These are phyloP conservation scores for Neurospora sp. DNA, from an alignment of 495 filamentous ascomycete species.

Conservation along the genomic window DNA sequence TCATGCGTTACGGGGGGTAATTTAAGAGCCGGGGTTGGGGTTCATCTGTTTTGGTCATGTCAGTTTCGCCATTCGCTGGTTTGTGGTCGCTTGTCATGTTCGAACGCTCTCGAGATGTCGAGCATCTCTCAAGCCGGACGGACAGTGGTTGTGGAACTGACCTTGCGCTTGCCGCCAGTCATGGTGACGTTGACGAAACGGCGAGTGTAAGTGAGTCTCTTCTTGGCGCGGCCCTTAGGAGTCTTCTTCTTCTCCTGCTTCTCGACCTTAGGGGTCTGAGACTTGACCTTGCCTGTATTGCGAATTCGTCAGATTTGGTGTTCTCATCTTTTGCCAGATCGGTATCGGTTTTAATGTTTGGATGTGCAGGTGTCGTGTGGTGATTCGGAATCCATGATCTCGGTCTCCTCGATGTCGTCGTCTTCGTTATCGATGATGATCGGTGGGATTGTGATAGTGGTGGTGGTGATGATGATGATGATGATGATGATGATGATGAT, in stretches of 20 bases:
- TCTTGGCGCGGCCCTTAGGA: conserved; percentile 97
- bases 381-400: not conserved
- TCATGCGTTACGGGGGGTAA: not conserved
- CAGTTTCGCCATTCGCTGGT: not conserved
- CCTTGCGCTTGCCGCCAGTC: conserved; percentile 99
- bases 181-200: conserved; percentile 99
- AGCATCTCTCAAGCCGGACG: not conserved
- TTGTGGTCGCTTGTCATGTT: conserved; percentile 34
- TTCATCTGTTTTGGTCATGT: conserved; percentile 29
- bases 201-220: conserved; percentile 93
- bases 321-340: not conserved
- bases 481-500: not conserved
- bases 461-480: not conserved
- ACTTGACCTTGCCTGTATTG: conserved; percentile 37
- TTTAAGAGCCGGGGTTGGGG: conserved; percentile 41
- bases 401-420: not conserved
- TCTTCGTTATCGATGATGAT: not conserved
- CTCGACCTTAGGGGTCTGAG: conserved; percentile 59
- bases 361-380: not conserved
- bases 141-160: conserved; percentile 20
- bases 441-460: not conserved
- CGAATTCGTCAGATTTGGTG: conserved; percentile 4
- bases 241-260: conserved; percentile 85
- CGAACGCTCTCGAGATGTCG: not conserved
- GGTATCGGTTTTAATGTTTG: not conserved